Evolutionary conservation across 2,329 filamentous ascomycete genomes (phyloP), one percentile per base, ranked within the genome.

Genomic region (Stylonectria norvegica): DNA sequence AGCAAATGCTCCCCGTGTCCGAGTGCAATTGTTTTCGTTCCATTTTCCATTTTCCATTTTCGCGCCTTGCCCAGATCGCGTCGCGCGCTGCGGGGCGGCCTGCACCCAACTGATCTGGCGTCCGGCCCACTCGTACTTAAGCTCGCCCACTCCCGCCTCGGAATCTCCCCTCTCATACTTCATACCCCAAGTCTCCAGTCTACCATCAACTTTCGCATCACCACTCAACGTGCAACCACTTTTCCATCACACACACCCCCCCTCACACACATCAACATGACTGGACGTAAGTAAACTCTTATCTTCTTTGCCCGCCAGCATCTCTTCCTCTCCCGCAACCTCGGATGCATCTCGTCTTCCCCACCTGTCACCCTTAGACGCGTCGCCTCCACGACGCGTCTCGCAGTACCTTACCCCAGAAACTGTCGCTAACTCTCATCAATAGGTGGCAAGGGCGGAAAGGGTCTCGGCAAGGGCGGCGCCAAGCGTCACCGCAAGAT

Each of bases 401-500:
- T 20, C 31, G 15, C 20, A 18, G n/a, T 22, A 18, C 12, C 20
- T 14, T 14, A 30, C 6, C 14, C 20, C 30, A 32, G 19, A 14
- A 32, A 17, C 14, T 7, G 14, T 15, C 15, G 65, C 73, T 81
- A 62, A 81, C 72, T 55, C 58, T 49, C 50, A 48, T 54, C 47
- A 50, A 60, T 60, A 93, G 88, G 88, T 70, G 89, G 89, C 70
- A 94, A 95, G 78, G 89, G 89, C 72, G 90, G 90, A 70, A 95
- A 95, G 83, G 90, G 89, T 70, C 89, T 95, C 73, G 90, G 90
- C 71, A 95, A 95, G 84, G 90, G 90, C 57, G 90, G 90, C 71
- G 91, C 91, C 74, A 97, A 96, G 86, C 90, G 90, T 75, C 90
- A 96, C 78, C 85, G 91, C 66, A 96, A 96, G 87, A 96, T 96